Base-by-base conservation (phyloP, 1,284 basidiomycete species). In the Bjerkandera adusta region DNA sequence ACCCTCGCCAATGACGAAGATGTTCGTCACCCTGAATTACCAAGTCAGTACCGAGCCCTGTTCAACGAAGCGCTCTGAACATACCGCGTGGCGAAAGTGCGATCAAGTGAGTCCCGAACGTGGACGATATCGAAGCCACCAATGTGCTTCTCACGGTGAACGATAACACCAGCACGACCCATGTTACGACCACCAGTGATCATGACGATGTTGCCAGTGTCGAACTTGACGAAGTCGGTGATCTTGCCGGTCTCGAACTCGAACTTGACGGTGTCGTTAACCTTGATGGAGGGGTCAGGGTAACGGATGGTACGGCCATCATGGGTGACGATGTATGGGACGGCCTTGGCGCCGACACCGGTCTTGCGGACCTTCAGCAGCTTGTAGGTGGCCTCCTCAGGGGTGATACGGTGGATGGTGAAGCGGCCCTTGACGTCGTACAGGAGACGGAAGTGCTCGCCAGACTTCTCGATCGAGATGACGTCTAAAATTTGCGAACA, bases 381-480 rank as follows among this genome's bases (percentile, higher is more conserved):
- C 77, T 99, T 99, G 87, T 96, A 99, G 62, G 80, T 75, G 44
- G 96, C 93, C 75, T 99, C 96, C 76, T 99, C 97, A 43, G 90
- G 81, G 57, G 94, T 95, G 83, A 99, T 99, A 66, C 97, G 93
- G 83, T 99, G 96, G 72, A 99, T 96, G 57, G 94, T 91, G 80
- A 99, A 99, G 62, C 96, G 95, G 60, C 96, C 94, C 81, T 99
- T 99, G 73, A 97, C 85, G 68, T 99, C 97, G 81, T 99, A 99
- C 43, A 99, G 81, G 60, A 99, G 84, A 71, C 96, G 96, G 89
- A 99, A 99, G 81, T 98, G 89, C 76, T 99, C 96, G 73, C 91
- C 92, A 40, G 96, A 98, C 72, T 95, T 95, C 75, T 99, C 97
- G 60, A 99, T 92, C 51, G 92, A 85, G 68, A 99, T 81, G 53